Conservation (phyloP, 1,284 basidiomycete species). For the Acaromyces ingoldii region DNA sequence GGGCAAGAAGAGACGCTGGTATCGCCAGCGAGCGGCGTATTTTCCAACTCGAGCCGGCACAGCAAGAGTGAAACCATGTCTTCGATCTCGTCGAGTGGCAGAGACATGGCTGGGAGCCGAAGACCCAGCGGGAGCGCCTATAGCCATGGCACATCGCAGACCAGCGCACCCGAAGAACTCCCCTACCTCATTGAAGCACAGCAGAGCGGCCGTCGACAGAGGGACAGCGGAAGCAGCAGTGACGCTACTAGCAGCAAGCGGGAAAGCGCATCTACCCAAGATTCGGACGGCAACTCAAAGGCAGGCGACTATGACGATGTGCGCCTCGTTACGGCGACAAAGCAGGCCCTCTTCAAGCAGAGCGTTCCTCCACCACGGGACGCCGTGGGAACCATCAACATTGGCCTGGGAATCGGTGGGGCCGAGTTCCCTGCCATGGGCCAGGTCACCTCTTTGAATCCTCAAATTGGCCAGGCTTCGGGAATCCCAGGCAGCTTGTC, state of each 20-base stretch:
- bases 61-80: too few relatives aligned
- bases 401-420: slow-evolving; percentile 6
- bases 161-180: not conserved
- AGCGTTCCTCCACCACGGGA: not conserved
- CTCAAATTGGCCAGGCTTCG: too few relatives aligned
- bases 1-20: not conserved
- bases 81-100: too few relatives aligned
- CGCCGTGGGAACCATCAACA: not conserved
- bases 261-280: too few relatives aligned
- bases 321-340: too few relatives aligned
- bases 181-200: not conserved
- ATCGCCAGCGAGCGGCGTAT: too few relatives aligned
- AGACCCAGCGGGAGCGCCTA: not conserved
- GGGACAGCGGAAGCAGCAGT: not conserved
- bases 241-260: too few relatives aligned
- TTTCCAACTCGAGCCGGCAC: too few relatives aligned
- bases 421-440: not conserved
- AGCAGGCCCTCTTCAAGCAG: too few relatives aligned
- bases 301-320: too few relatives aligned
- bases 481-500: not conserved
- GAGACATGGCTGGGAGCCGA: not conserved
- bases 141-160: not conserved
- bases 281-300: too few relatives aligned
- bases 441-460: too few relatives aligned
- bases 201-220: not conserved